These are phyloP conservation scores for Tetratostichococcus sp. DNA, from an alignment of 139 green algal species.

Conservation along the genomic window DNA sequence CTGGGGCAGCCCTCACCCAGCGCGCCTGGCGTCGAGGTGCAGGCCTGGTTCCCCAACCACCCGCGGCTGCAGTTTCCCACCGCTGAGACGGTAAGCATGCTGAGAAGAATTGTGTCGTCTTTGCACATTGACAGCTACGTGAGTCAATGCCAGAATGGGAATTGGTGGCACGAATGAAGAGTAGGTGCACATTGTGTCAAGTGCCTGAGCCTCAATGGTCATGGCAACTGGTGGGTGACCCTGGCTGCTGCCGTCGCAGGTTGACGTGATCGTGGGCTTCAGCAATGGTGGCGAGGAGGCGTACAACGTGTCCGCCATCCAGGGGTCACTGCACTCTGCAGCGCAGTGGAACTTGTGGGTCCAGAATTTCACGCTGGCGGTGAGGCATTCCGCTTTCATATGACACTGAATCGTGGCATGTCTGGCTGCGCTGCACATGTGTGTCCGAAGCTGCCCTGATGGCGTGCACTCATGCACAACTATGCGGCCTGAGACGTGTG, in stretches of 20 bases:
- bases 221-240: not conserved
- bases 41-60: constrained; percentile 34
- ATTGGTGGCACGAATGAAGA: no score
- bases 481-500: no score
- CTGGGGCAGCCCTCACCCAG: constrained; percentile 5
- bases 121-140: no score
- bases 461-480: no score
- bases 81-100: constrained; percentile 14
- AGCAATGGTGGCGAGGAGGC: constrained; percentile 49
- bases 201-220: no score
- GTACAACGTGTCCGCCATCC: constrained; percentile 62
- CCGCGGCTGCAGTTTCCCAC: constrained; percentile 30
- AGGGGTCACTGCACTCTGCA: constrained; percentile 64
- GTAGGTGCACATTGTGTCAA: no score
- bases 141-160: no score
- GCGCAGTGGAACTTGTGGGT: constrained; percentile 52
- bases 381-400: constrained; percentile 5
- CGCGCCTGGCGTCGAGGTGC: constrained; percentile 5
- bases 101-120: no score
- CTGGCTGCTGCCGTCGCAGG: constrained; percentile 5
- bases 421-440: no score
- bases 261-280: constrained; percentile 48
- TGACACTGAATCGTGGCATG: no score
- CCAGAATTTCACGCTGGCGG: constrained; percentile 68
- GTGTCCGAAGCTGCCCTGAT: no score